Conservation (phyloP, 2,329 filamentous ascomycete genomes). For the Claviceps citrina region DNA sequence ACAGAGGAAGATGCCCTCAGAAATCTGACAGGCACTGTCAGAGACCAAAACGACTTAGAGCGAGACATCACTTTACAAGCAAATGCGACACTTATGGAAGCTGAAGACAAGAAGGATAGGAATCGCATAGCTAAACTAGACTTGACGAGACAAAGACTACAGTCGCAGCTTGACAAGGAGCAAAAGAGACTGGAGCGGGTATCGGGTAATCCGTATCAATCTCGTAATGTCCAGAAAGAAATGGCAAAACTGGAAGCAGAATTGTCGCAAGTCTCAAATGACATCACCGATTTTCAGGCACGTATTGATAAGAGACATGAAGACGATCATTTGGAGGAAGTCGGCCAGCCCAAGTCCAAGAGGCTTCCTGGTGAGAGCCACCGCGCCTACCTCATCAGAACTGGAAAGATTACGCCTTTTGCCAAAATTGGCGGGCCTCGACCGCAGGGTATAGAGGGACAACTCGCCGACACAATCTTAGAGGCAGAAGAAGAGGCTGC, state of each 20-base stretch:
- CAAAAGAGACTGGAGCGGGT: conserved; percentile 31
- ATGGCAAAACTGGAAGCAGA: conserved; percentile 51
- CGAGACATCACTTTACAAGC: conserved; percentile 61
- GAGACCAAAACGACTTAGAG: conserved; percentile 81
- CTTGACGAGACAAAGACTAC: conserved; percentile 40
- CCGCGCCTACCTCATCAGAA: conserved; percentile 81
- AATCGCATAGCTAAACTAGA: conserved; percentile 46
- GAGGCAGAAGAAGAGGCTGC: conserved; percentile 64
- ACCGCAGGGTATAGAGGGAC: conserved; percentile 46
- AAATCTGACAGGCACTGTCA: conserved; percentile 51
- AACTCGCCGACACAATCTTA: conserved; percentile 60
- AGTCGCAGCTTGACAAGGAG: conserved; percentile 45
- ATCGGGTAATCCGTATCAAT: conserved; percentile 31
- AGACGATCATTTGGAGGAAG: conserved; percentile 28
- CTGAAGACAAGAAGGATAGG: conserved; percentile 47
- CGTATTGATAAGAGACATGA: conserved; percentile 64
- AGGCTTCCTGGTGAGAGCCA: conserved; percentile 66
- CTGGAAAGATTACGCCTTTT: conserved; percentile 95
- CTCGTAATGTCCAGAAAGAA: conserved; percentile 45
- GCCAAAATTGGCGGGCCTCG: conserved; percentile 57
- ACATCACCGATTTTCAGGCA: conserved; percentile 64
- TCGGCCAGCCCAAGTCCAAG: conserved; percentile 33
- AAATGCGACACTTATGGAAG: conserved; percentile 41
- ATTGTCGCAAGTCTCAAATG: conserved; percentile 48
- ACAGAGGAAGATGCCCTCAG: conserved; percentile 47